phyloP scores from a whole-genome alignment of 208 protist species.

The Wallacemonas sp. region DNA sequence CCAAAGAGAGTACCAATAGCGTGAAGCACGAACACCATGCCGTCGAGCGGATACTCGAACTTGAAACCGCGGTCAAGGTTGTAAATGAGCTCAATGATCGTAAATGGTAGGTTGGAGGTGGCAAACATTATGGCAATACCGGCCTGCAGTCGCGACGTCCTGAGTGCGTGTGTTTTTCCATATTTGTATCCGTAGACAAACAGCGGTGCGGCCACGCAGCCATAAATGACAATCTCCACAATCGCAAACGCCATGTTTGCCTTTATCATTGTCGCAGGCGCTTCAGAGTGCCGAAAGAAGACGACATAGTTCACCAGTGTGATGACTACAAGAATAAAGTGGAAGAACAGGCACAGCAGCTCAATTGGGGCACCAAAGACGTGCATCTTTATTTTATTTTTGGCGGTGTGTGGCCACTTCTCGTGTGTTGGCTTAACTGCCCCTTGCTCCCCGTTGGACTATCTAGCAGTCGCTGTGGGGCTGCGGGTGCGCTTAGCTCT shows the following conservation, averaged over 20 bases:
- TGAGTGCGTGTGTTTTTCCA: constrained; percentile 31
- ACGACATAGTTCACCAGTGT: constrained; percentile 58
- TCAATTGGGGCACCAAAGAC: constrained; percentile 56
- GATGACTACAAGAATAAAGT: constrained; percentile 57
- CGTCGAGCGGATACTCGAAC: constrained; percentile 41
- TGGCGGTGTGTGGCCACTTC: too few relatives aligned
- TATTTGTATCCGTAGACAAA: constrained; percentile 89
- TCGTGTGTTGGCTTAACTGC: too few relatives aligned
- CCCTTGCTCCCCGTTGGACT: too few relatives aligned
- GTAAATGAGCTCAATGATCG: constrained; percentile 52
- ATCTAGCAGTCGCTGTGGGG: too few relatives aligned
- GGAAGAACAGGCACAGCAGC: constrained; percentile 64
- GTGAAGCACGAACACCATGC: constrained; percentile 55
- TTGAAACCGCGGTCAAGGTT: constrained; percentile 20
- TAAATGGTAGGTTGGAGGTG: constrained; percentile 58
- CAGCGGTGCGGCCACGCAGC: constrained; percentile 41
- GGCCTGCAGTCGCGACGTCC: constrained; percentile 31
- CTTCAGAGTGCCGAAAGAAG: constrained; percentile 25
- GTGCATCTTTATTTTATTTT: constrained; percentile 32
- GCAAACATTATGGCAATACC: constrained; percentile 70
- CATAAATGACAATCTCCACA: constrained; percentile 53
- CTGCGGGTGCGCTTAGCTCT: too few relatives aligned
- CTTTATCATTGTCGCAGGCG: constrained; percentile 1
- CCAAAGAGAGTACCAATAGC: constrained; percentile 41
- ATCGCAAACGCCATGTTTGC: constrained; percentile 65